Evolutionary conservation across 306 rosid genomes (phyloP).

Genomic region (Vigna hirtella): DNA sequence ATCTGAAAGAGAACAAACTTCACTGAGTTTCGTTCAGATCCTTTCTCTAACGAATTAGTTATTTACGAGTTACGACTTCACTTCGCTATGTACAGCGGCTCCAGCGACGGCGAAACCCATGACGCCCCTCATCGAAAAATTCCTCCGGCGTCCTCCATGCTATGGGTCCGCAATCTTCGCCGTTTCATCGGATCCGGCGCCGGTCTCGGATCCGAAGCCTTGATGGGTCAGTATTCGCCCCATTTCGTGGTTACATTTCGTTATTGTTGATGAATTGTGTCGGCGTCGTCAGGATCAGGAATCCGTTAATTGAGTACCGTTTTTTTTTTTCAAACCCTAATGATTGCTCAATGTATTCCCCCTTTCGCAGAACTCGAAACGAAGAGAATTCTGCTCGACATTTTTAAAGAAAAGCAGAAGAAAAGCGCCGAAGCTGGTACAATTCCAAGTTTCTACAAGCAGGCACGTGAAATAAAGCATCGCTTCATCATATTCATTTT

Average conservation of each 20-base stretch:
- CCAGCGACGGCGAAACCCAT: constrained; percentile 91
- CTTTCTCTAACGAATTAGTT: background rate
- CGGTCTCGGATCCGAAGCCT: constrained; percentile 95
- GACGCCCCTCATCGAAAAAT: constrained; percentile 81
- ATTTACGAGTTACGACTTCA: background rate
- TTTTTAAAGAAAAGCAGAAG: constrained; percentile 97
- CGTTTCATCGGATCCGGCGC: constrained; percentile 89
- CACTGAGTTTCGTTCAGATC: background rate
- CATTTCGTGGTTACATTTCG: background rate
- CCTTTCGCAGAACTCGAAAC: constrained; percentile 89
- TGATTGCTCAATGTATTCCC: background rate
- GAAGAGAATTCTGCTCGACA: constrained; percentile 93
- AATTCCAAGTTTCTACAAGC: constrained; percentile 97
- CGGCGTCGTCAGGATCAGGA: background rate
- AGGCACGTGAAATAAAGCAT: constrained; percentile 63
- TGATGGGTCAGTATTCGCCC: constrained; percentile 70
- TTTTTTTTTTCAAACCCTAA: constrained; percentile 4
- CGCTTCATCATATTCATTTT: constrained; percentile 34
- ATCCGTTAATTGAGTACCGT: background rate
- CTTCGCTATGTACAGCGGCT: constrained; percentile 83
- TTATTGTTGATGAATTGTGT: background rate
- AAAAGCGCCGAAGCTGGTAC: constrained; percentile 90
- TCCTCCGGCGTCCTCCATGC: constrained; percentile 92
- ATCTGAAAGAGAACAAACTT: background rate
- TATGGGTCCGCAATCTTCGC: constrained; percentile 94